Percentiles rank a stretch among this genome's conserved stretches.
Evolutionary conservation across 805 yeast species (phyloP).

Genomic region (Kodamaea neixiangensis): DNA sequence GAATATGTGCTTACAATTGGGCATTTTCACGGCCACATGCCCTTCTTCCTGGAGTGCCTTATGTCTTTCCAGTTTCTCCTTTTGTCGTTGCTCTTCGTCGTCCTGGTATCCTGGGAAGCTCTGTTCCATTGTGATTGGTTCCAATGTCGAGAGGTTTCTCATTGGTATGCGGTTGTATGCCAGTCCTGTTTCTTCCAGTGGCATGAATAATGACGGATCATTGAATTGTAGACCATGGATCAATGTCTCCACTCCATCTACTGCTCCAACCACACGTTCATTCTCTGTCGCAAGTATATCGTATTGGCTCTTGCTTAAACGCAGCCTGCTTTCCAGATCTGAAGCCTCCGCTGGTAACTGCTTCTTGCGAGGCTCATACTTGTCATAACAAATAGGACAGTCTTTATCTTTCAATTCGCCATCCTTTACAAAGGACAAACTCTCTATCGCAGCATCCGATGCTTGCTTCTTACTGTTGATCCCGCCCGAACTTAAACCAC

Average conservation of each 20-base stretch:
- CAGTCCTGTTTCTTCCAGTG: slow-evolving; percentile 28
- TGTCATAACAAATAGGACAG: slow-evolving; percentile 46
- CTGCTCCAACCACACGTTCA: background rate
- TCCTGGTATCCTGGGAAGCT: slow-evolving; percentile 28
- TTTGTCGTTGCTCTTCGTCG: slow-evolving; percentile 14
- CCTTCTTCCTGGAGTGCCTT: slow-evolving; percentile 13
- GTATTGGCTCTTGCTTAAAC: background rate
- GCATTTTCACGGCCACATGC: slow-evolving; percentile 43
- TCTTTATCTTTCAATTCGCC: slow-evolving; percentile 20
- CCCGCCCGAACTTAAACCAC: slow-evolving; percentile 36
- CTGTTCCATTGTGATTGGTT: slow-evolving; percentile 18
- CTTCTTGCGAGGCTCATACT: slow-evolving; percentile 21
- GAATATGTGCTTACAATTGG: slow-evolving; percentile 43
- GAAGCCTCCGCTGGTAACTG: background rate
- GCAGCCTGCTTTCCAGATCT: background rate
- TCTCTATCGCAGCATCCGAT: slow-evolving; percentile 41
- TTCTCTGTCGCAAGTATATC: background rate
- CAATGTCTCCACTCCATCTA: slow-evolving; percentile 4
- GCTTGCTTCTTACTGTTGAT: slow-evolving; percentile 28
- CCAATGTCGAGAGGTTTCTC: slow-evolving; percentile 23
- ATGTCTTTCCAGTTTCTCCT: slow-evolving; percentile 15
- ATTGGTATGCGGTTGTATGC: slow-evolving; percentile 31
- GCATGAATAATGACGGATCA: slow-evolving; percentile 37
- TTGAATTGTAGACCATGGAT: slow-evolving; percentile 17
- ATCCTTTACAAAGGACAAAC: slow-evolving; percentile 26